Base-by-base conservation (phyloP, 106 monocot genomes). In the Iris macrosiphon region DNA sequence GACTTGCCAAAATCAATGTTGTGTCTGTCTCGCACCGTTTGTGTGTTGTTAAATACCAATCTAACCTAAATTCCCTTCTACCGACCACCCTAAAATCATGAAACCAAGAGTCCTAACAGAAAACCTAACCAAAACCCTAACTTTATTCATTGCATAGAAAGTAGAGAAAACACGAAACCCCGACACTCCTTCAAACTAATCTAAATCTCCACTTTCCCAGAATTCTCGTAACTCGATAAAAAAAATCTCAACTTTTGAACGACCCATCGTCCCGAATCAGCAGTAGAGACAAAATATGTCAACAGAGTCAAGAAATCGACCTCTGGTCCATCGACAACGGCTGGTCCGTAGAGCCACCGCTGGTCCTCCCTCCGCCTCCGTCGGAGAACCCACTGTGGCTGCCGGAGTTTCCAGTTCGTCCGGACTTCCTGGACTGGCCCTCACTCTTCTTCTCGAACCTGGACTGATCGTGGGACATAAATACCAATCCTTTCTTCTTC, bases 401-500 rank as follows among this genome's bases (percentile, higher is more conserved):
- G 29, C 50, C 50, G 13, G 50, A 50, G 18, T 32, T 30, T 32
- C 52, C 19, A 32, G n/a, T n/a, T n/a, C n/a, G n/a, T n/a, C 52
- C 52, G 52, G 52, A 53, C 33, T 53, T 53, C 52, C 52, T 53
- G 8, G 9, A 19, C 28, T 53, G 52, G 34, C 34, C 34, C 32
- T 32, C 52, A 20, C 33, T 32, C 32, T 24, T 53, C 32, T 33
- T 53, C 31, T 53, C 52, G 33, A 20, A 16, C 31, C 52, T 53
- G 20, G 52, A 53, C 33, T 53, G 52, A 53, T 53, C 18, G 33
- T 53, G 20, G 31, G 52, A 53, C 52, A 53, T 53, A 53, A 53
- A 32, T 33, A 53, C 52, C 1, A 32, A 17, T 18, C 19, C 52
- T 53, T 31, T 33, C n/a, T n/a, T n/a, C n/a, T n/a, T n/a, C n/a